These are phyloP conservation scores for Sphaerulina vaccinii DNA, from an alignment of 2,329 filamentous ascomycete species.

Conservation along the genomic window DNA sequence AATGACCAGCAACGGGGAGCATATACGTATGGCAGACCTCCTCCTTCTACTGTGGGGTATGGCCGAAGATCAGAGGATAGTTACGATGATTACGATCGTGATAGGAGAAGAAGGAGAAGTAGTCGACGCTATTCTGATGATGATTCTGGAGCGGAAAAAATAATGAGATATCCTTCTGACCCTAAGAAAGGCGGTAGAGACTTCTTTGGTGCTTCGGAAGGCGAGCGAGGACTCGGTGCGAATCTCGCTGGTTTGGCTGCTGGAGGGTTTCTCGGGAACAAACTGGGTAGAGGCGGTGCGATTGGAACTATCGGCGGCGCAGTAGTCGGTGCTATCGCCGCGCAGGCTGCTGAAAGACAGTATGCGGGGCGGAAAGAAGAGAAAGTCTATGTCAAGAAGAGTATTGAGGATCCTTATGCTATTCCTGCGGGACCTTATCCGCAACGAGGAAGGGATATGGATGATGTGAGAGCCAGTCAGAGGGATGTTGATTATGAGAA, in stretches of 20 bases:
- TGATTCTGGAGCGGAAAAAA: conserved; percentile 17
- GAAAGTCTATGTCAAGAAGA: conserved; percentile 20
- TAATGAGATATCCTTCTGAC: conserved; percentile 22
- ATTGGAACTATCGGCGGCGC: conserved; percentile 31
- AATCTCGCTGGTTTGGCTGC: conserved; percentile 31
- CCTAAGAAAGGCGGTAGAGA: conserved; percentile 28
- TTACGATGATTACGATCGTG: conserved; percentile 16
- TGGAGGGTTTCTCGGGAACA: conserved; percentile 31
- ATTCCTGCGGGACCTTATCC: conserved; percentile 19
- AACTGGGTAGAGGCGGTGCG: conserved; percentile 22
- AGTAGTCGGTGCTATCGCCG: conserved; percentile 30
- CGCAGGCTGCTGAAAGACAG: conserved; percentile 27
- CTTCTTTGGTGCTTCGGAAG: conserved; percentile 27
- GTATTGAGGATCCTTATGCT: conserved; percentile 8
- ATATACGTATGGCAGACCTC: conserved; percentile 12
- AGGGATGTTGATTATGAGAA: conserved; percentile 15
- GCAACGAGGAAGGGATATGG: conserved; percentile 16
- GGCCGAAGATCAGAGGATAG: conserved; percentile 4
- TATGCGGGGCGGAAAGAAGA: conserved; percentile 28
- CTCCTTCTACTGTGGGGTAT: conserved; percentile 10
- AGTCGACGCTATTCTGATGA: conserved; percentile 22
- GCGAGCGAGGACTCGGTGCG: conserved; percentile 31
- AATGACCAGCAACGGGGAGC: conserved; percentile 12
- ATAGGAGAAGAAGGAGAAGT: conserved; percentile 17
- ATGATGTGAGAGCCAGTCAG: conserved; percentile 17